Conservation (phyloP, 768 basidiomycete species). For the Leccinum rimulosum region DNA sequence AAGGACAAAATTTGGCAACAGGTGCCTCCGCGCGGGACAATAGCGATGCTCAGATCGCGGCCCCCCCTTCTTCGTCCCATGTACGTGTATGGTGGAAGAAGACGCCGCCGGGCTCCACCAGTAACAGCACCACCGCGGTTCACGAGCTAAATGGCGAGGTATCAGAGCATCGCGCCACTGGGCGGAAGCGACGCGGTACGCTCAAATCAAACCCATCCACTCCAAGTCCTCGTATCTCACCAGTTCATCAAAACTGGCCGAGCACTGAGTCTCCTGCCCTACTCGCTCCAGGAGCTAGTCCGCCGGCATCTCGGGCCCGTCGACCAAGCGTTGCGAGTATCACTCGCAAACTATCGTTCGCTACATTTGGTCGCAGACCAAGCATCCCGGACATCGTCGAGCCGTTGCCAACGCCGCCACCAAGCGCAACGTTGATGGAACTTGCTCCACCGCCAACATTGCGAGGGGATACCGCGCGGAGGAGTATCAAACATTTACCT, state of each 20-base stretch:
- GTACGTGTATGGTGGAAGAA: constrained; percentile 33
- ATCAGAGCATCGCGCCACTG: background rate
- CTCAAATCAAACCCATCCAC: constrained; percentile 14
- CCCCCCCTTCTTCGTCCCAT: constrained; percentile 14
- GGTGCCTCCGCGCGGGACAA: background rate
- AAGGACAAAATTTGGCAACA: constrained; percentile 9
- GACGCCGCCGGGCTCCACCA: constrained; percentile 13
- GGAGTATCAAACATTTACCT: constrained; percentile 23
- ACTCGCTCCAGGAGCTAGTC: constrained; percentile 7
- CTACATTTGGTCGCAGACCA: constrained; percentile 25
- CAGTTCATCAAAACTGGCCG: constrained; percentile 19
- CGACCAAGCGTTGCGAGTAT: constrained; percentile 31
- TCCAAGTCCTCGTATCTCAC: constrained; percentile 21
- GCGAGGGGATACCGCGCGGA: constrained; percentile 5
- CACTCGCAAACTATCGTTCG: constrained; percentile 33
- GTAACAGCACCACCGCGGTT: constrained; percentile 8
- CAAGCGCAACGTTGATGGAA: constrained; percentile 6
- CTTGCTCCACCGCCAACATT: constrained; percentile 21
- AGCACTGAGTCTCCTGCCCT: constrained; percentile 20
- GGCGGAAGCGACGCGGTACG: constrained; percentile 8
- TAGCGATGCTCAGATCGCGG: constrained; percentile 4
- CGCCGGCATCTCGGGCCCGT: constrained; percentile 8
- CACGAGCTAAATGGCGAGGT: constrained; percentile 11
- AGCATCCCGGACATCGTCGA: constrained; percentile 24
- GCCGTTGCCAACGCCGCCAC: constrained; percentile 19